phyloP scores from a whole-genome alignment of 73 alveolate species.

The Symbiodinium natans region DNA sequence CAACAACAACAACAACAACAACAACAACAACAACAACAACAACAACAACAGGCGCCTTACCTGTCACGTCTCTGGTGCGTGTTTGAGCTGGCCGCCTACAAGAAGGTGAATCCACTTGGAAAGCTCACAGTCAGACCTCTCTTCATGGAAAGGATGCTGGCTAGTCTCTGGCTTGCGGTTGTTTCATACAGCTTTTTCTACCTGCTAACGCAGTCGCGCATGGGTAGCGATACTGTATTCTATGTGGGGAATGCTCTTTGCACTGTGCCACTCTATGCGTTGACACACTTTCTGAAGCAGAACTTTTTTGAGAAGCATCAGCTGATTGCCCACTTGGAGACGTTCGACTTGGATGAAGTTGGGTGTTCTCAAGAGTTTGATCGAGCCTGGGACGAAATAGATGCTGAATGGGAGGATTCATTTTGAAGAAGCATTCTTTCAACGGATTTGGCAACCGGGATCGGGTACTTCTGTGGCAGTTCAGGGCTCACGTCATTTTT shows the following conservation, averaged over 20 bases:
- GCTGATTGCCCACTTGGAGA: neutral
- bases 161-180: neutral
- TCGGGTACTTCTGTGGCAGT: neutral
- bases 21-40: too few relatives aligned
- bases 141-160: neutral
- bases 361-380: neutral
- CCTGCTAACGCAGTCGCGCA: neutral
- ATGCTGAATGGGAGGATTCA: neutral
- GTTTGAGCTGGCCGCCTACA: neutral
- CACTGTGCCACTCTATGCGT: neutral
- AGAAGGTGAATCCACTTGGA: neutral
- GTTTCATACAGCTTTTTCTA: neutral
- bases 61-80: neutral
- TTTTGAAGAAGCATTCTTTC: neutral
- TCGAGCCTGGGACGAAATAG: neutral
- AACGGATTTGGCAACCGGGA: neutral
- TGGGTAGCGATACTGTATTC: neutral
- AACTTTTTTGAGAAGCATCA: neutral
- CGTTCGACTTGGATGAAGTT: neutral
- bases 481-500: neutral
- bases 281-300: neutral
- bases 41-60: neutral
- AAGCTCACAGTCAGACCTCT: neutral
- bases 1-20: too few relatives aligned
- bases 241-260: neutral